Conservation (phyloP, 441 rosid species). For the Adansonia rubrostipa region DNA sequence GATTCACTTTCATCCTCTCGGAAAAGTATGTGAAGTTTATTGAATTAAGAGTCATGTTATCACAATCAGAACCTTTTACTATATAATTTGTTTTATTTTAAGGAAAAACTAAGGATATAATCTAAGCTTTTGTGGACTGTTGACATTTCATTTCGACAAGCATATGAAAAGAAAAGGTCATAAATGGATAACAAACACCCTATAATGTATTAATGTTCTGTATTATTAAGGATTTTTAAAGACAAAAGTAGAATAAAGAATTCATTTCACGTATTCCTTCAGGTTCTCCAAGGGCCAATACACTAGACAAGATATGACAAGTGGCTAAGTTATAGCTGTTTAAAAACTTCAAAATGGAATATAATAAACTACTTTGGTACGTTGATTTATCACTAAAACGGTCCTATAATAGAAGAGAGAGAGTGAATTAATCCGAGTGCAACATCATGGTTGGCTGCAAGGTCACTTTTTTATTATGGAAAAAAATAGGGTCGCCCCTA, state of each 20-base stretch:
- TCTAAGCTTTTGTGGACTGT: neutral
- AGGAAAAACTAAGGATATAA: neutral
- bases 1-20: too few species aligned
- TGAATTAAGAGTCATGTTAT: neutral
- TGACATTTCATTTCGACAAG: neutral
- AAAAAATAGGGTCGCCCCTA: neutral
- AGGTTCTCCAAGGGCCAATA: constrained; percentile 52
- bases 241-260: constrained; percentile 28
- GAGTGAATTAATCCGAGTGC: neutral
- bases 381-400: constrained; percentile 27
- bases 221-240: neutral
- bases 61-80: neutral
- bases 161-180: constrained; percentile 13
- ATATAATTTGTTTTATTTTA: neutral
- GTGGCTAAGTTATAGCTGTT: constrained; percentile 43
- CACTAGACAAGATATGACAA: constrained; percentile 41
- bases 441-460: neutral
- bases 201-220: neutral
- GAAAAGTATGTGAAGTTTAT: neutral
- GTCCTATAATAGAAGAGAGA: constrained; percentile 41
- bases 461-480: neutral
- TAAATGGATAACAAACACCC: neutral
- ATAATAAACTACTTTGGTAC: constrained; percentile 5
- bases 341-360: constrained; percentile 22
- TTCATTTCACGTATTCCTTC: constrained; percentile 39